Evolutionary conservation across 768 basidiomycete species (phyloP).

Genomic region (Mycena amicta): DNA sequence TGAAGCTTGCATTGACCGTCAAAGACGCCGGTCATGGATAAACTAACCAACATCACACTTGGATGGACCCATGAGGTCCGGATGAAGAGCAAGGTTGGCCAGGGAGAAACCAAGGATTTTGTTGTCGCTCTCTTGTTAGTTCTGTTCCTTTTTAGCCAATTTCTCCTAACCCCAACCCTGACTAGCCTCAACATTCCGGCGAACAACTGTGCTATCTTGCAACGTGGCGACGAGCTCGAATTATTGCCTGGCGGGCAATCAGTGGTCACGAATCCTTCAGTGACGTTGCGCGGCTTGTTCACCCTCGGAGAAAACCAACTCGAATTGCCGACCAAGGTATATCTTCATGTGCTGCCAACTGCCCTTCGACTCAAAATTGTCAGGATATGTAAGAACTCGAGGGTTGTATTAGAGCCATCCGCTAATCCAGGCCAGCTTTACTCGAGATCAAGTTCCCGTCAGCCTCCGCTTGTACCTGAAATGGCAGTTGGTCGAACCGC

Average conservation of each 20-base stretch:
- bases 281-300: slow-evolving; percentile 78
- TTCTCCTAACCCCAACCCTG: slow-evolving; percentile 3
- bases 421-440: slow-evolving; percentile 52
- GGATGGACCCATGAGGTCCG: slow-evolving; percentile 76
- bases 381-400: not conserved
- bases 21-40: slow-evolving; percentile 50
- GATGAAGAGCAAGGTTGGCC: slow-evolving; percentile 64
- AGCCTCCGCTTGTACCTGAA: slow-evolving; percentile 83
- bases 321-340: slow-evolving; percentile 81
- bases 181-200: slow-evolving; percentile 81
- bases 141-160: not conserved
- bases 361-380: too few relatives aligned
- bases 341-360: not conserved
- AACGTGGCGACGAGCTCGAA: slow-evolving; percentile 78
- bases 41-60: slow-evolving; percentile 61
- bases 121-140: slow-evolving; percentile 77
- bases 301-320: slow-evolving; percentile 83
- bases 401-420: too few relatives aligned
- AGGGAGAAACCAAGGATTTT: slow-evolving; percentile 56
- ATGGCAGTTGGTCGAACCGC: slow-evolving; percentile 59
- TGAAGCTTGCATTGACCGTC: not conserved
- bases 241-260: slow-evolving; percentile 82
- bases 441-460: slow-evolving; percentile 86
- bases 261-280: slow-evolving; percentile 81
- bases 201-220: slow-evolving; percentile 84